phyloP scores from a whole-genome alignment of 2,329 filamentous ascomycete genomes.

The Truncatella angustata region DNA sequence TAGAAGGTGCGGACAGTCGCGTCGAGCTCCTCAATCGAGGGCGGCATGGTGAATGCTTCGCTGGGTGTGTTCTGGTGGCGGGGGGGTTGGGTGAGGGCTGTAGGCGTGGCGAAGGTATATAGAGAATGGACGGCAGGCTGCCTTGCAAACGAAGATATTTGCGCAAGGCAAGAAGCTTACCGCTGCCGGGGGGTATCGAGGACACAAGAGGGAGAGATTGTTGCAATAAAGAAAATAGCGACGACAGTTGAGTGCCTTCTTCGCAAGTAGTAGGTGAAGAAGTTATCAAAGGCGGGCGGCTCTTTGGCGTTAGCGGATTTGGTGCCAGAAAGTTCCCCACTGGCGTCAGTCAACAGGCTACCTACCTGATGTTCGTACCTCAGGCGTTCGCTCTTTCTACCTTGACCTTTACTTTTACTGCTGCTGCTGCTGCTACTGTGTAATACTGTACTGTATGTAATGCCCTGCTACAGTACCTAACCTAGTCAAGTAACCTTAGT shows the following conservation, averaged over 20 bases:
- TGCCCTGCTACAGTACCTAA: background rate
- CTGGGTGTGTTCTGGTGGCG: conserved; percentile 9
- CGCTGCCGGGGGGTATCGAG: background rate
- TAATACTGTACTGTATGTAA: background rate
- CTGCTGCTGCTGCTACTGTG: background rate
- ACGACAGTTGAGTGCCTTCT: conserved; percentile 3
- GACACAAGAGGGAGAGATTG: background rate
- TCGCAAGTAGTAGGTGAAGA: conserved; percentile 5
- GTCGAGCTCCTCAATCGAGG: conserved; percentile 91
- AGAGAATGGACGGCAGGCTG: background rate
- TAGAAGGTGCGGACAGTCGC: conserved; percentile 95
- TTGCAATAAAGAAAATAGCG: background rate
- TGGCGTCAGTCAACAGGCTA: conserved; percentile 6
- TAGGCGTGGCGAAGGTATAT: conserved; percentile 25
- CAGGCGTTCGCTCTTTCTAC: too few species aligned
- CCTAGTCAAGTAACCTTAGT: background rate
- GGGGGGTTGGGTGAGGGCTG: conserved; percentile 14
- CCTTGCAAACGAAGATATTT: background rate
- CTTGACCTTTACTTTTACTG: too few species aligned
- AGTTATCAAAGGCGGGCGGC: conserved; percentile 9
- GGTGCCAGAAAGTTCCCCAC: background rate
- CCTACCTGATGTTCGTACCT: too few species aligned
- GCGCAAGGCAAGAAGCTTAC: background rate
- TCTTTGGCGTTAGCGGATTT: background rate
- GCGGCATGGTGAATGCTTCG: conserved; percentile 52